Evolutionary conservation across 2,329 filamentous ascomycete genomes (phyloP), one percentile per base, ranked within the genome.

Genomic region (Alternaria triticina): DNA sequence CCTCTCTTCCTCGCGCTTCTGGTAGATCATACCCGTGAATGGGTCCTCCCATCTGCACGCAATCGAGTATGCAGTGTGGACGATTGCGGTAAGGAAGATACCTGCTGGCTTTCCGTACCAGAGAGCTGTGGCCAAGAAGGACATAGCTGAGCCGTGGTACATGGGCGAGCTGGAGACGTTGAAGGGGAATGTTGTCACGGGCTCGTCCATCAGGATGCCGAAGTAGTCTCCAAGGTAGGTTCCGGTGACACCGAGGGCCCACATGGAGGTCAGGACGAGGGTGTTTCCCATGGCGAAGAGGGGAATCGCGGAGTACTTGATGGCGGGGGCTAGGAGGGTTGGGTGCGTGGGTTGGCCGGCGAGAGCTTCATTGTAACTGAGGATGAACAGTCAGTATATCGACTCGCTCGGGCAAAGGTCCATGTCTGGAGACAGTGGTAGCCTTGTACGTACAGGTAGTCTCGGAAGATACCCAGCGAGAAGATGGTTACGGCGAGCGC

Each of bases 181-280:
- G 86, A 99, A 99, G 3, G 96, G 96, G 79, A 99, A 99, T 13
- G 92, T 91, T 12, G 94, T 97, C 56, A 99, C 94, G 74, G 95
- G 95, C 71, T 91, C 84, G 78, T 98, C 95, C 94, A 97, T 97
- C 70, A 99, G 86, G 79, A 98, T 97, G 72, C 96, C 96, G 79
- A 98, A 99, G 86, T 99, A 99, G 84, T 99, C 96, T 72, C 96
- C 96, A 36, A 99, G 86, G 79, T 97, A 99, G 40, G 96, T 99
- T 67, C 96, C 96, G 1, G 94, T 97, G 75, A 99, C 89, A 61
- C 96, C 96, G 44, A 99, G 89, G 33, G 90, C 91, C 89, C 90
- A 97, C 82, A 97, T 98, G 65, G 92, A 96, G 33, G 91, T 90
- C 54, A 98, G 74, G 54, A 99, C 96, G 36, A 99, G 88, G 55